Evolutionary conservation across 2,329 filamentous ascomycete species (phyloP).

Genomic region (Nothopassalora personata): DNA sequence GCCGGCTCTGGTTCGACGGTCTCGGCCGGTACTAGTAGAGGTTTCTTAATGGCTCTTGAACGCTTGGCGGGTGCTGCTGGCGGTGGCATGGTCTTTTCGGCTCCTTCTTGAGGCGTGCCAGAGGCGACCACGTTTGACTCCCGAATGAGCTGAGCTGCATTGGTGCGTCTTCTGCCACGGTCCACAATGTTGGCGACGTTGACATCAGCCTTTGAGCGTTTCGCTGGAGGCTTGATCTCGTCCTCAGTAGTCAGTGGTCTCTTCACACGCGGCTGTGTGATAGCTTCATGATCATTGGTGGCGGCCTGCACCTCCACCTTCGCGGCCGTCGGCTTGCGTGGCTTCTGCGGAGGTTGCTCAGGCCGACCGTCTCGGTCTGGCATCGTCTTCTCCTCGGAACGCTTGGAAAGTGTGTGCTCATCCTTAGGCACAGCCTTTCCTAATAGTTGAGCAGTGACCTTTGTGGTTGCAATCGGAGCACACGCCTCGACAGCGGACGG

Average conservation of each 20-base stretch:
- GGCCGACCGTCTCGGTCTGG: too few species aligned
- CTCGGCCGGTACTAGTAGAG: not conserved
- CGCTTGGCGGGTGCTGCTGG: not conserved
- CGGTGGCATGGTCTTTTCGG: not conserved
- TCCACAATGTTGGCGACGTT: not conserved
- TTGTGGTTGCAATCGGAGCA: not conserved
- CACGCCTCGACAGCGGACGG: not conserved
- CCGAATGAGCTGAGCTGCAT: not conserved
- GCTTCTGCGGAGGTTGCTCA: not conserved
- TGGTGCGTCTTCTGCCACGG: not conserved
- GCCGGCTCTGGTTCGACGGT: not conserved
- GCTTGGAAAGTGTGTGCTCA: not conserved
- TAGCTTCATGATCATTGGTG: not conserved
- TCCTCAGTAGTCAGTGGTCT: not conserved
- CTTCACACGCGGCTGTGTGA: not conserved
- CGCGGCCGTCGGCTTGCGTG: not conserved
- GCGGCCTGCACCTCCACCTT: not conserved
- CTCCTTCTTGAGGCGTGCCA: not conserved
- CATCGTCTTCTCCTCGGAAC: not conserved
- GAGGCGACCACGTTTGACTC: not conserved
- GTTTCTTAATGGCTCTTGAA: not conserved
- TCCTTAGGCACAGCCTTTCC: not conserved
- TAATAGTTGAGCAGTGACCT: not conserved
- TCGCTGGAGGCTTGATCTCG: not conserved
- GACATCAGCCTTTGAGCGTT: not conserved